Percentiles rank a stretch among this genome's conserved stretches.
These are phyloP conservation scores for Phytophthora capsici DNA, from an alignment of 352 stramenopile species.

Conservation along the genomic window DNA sequence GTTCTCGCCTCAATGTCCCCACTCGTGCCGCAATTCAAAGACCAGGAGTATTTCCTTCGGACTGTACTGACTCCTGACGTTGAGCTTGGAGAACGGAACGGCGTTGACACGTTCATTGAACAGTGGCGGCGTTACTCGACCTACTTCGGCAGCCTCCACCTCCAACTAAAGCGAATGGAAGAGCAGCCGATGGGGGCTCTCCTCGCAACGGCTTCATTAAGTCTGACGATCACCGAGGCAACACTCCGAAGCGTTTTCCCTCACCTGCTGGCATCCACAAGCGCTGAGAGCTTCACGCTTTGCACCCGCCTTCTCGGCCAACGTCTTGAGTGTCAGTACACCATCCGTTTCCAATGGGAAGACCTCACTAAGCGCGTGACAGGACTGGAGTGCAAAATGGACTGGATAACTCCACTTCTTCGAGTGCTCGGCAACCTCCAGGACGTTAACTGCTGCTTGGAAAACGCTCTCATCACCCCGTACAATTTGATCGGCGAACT, in stretches of 20 bases:
- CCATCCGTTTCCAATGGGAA: slow-evolving; percentile 23
- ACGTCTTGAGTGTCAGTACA: slow-evolving; percentile 8
- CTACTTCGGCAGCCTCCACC: slow-evolving; percentile 25
- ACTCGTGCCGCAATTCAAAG: slow-evolving; percentile 1
- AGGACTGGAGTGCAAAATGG: slow-evolving; percentile 12
- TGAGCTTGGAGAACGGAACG: slow-evolving; percentile 16
- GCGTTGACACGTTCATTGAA: slow-evolving; percentile 17
- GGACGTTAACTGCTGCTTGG: slow-evolving; percentile 12
- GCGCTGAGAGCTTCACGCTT: background rate
- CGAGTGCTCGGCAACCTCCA: slow-evolving; percentile 22
- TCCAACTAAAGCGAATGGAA: slow-evolving; percentile 35
- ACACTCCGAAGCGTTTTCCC: slow-evolving; percentile 19
- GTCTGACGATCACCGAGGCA: slow-evolving; percentile 15
- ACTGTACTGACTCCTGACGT: slow-evolving; percentile 24
- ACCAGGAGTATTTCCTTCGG: slow-evolving; percentile 30
- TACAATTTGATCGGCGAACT: slow-evolving; percentile 3
- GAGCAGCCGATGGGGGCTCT: slow-evolving; percentile 8
- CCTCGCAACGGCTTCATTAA: slow-evolving; percentile 3
- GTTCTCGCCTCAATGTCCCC: background rate
- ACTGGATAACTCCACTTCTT: slow-evolving; percentile 17
- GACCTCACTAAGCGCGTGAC: background rate
- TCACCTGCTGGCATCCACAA: slow-evolving; percentile 3
- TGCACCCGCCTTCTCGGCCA: slow-evolving; percentile 12
- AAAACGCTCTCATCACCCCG: slow-evolving; percentile 20
- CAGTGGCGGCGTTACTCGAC: slow-evolving; percentile 38